A percentile compares a stretch with the other conserved stretches of the same genome.
phyloP scores from a whole-genome alignment of 257 asterid genomes.

The Solanum chiquidenum region DNA sequence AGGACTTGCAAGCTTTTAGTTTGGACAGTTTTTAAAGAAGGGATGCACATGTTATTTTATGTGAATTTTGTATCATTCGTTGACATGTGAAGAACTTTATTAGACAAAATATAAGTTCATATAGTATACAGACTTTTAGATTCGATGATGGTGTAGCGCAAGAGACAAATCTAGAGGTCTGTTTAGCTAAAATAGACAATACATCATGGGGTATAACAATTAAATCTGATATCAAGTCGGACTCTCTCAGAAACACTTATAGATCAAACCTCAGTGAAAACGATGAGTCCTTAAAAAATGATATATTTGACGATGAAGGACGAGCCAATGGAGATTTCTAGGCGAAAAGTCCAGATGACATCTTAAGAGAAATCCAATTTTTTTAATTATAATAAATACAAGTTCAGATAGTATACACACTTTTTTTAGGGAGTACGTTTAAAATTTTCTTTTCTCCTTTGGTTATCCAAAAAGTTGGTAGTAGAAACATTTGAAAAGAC shows the following conservation, averaged over 20 bases:
- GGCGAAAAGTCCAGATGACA: not conserved
- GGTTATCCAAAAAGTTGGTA: not conserved
- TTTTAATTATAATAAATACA: not conserved
- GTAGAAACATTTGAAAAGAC: not conserved
- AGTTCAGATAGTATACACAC: not conserved
- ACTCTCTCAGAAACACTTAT: not conserved
- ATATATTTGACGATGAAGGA: not conserved
- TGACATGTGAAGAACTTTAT: not conserved
- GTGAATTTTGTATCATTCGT: fast-evolving
- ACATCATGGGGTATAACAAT: not conserved
- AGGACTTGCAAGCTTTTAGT: not conserved
- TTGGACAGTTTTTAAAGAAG: not conserved
- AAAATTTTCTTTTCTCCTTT: not conserved
- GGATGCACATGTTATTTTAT: not conserved
- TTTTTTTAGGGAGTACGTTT: not conserved
- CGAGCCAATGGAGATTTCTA: too few species aligned
- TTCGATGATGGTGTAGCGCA: fast-evolving
- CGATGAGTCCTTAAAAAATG: not conserved
- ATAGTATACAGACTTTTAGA: fast-evolving
- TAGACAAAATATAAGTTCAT: not conserved
- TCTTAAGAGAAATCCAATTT: not conserved
- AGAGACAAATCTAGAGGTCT: not conserved
- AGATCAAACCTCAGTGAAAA: not conserved
- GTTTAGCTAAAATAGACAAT: not conserved
- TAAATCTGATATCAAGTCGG: not conserved